phyloP scores from a whole-genome alignment of 441 rosid species.

The Jatropha multifida region DNA sequence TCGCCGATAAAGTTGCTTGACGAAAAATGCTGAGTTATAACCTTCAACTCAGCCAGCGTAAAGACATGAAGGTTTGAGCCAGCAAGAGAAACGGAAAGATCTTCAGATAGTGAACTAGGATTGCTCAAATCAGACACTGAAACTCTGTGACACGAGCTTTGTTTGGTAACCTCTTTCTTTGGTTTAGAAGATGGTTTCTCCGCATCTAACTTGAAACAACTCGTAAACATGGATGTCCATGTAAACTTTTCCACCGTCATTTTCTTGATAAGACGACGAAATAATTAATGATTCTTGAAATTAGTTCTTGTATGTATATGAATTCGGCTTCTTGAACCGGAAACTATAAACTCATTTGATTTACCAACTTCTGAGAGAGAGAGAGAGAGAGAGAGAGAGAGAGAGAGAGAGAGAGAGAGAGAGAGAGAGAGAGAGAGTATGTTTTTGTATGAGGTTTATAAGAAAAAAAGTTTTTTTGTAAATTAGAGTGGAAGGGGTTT shows the following conservation, averaged over 20 bases:
- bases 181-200: conserved; percentile 14
- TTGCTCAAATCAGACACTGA: conserved; percentile 67
- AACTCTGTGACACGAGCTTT: conserved; percentile 47
- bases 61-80: conserved; percentile 66
- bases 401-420: neutral
- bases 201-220: conserved; percentile 48
- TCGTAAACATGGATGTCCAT: conserved; percentile 44
- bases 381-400: neutral
- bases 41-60: conserved; percentile 52
- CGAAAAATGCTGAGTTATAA: conserved; percentile 57
- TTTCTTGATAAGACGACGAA: neutral
- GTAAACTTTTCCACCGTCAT: conserved; percentile 43
- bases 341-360: neutral
- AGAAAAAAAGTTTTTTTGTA: neutral
- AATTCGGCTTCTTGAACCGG: neutral
- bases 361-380: too few species aligned
- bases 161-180: conserved; percentile 33
- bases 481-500: conserved; percentile 14
- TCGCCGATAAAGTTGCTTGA: conserved; percentile 61
- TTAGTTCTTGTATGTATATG: neutral
- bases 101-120: conserved; percentile 51
- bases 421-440: neutral
- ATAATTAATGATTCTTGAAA: too few species aligned
- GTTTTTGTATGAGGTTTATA: neutral
- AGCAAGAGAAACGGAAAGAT: conserved; percentile 41